A percentile compares a stretch with the other conserved stretches of the same genome.
phyloP scores from a whole-genome alignment of 2,329 filamentous ascomycete species.

The Penicillium sp. region DNA sequence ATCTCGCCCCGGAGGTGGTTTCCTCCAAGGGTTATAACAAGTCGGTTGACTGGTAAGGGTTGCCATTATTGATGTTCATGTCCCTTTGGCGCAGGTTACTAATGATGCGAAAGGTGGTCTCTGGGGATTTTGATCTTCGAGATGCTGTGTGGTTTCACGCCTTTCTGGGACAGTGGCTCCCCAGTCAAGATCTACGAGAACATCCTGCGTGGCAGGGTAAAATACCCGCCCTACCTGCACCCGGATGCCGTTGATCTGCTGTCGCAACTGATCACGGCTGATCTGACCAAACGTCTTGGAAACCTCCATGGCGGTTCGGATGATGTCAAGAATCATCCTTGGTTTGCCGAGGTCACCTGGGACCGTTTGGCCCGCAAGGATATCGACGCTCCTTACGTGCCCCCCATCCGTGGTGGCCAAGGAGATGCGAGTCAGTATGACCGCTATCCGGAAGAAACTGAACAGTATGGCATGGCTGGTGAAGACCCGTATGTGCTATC shows the following conservation, averaged over 20 bases:
- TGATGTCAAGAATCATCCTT: constrained; percentile 89
- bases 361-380: constrained; percentile 88
- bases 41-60: constrained; percentile 85
- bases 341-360: constrained; percentile 98
- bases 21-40: constrained; percentile 99
- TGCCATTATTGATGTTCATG: too few species aligned
- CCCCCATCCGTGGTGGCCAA: constrained; percentile 83
- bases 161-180: constrained; percentile 95
- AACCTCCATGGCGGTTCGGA: constrained; percentile 84
- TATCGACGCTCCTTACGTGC: constrained; percentile 95
- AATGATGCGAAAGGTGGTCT: constrained; percentile 72
- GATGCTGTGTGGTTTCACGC: constrained; percentile 98
- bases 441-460: constrained; percentile 92
- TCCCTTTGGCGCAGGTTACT: too few species aligned
- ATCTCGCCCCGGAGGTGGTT: constrained; percentile 95
- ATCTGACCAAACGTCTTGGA: constrained; percentile 87
- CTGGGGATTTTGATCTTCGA: constrained; percentile 97
- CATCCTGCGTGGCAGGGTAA: constrained; percentile 88
- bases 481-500: constrained; percentile 70
- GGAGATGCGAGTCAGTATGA: constrained; percentile 97
- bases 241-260: constrained; percentile 87
- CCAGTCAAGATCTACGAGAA: constrained; percentile 99
- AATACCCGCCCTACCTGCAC: constrained; percentile 93
- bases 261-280: constrained; percentile 82
- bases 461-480: constrained; percentile 72